Base-by-base conservation (phyloP, 345 rosid genomes). In the Combretum micranthum region DNA sequence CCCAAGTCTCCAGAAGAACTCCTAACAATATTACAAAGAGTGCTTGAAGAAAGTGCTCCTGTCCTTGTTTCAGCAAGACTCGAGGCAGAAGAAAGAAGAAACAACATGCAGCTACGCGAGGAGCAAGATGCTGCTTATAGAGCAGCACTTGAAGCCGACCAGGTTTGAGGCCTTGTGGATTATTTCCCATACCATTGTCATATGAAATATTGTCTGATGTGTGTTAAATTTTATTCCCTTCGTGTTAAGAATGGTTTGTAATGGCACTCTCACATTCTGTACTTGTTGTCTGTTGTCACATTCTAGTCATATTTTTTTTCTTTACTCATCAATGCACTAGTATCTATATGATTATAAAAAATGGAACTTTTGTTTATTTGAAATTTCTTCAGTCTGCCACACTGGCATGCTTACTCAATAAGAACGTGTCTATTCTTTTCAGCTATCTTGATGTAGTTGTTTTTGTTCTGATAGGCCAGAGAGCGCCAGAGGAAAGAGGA, bases 61-160 rank as follows among this genome's bases (percentile, higher is more conserved):
- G 90, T 80, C 68, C 87, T 94, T 63, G 77, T 81, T 67, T 75
- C 96, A 7, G 93, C 95, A 53, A 87, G 99, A 61, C 78, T 81
- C 39, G 97, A 94, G 59, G 92, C 96, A 0, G 99, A 94, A 68
- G 97, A 94, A 80, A 85, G 99, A 76, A 90, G 84, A 70, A 83
- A 48, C 61, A 87, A 78, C 72, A 16, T 76, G 74, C 90, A 76
- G 6, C 73, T 94, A 46, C 84, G 99, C 74, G 99, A 90, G 79
- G 99, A 94, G 74, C 99, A 94, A 67, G 97, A 94, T 77, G 93
- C 95, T 56, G 99, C 97, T 55, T 94, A 82, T 72, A 82, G 85
- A 70, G 99, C 86, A 26, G 99, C 99, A 22, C 97, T 94, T 63
- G 97, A 90, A 85, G 99, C 95, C 22, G 99, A 94, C 78, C 99